phyloP scores from a whole-genome alignment of 352 stramenopile genomes.

The Discostella stelligera region DNA sequence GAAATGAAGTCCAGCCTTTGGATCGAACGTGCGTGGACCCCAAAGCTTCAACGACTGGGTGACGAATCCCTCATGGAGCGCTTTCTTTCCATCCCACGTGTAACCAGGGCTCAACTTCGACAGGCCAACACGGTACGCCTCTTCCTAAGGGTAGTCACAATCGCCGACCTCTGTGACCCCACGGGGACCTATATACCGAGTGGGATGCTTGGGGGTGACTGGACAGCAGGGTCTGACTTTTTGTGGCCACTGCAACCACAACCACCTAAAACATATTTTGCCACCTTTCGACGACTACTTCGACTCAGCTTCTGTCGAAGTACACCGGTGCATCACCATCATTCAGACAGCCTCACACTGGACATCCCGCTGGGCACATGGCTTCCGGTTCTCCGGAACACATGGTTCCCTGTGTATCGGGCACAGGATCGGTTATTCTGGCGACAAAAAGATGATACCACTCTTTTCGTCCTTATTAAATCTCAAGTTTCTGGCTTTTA shows the following conservation, averaged over 20 bases:
- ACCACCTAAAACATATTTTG: too few relatives aligned
- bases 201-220: slow-evolving; percentile 1
- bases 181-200: slow-evolving; percentile 3
- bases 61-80: slow-evolving; percentile 21
- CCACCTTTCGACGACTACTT: too few relatives aligned
- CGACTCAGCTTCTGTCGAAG: too few relatives aligned
- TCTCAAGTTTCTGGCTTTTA: too few relatives aligned
- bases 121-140: slow-evolving; percentile 11
- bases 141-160: slow-evolving; percentile 4
- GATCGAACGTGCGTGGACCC: not conserved
- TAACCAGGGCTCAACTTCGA: not conserved
- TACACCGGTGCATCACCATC: not conserved
- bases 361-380: not conserved
- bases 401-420: too few relatives aligned
- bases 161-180: not conserved
- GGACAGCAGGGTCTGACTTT: not conserved
- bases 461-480: too few relatives aligned
- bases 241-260: too few relatives aligned
- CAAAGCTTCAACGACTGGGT: not conserved
- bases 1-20: too few relatives aligned
- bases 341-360: not conserved
- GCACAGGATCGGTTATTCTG: too few relatives aligned
- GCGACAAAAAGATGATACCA: too few relatives aligned
- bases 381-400: too few relatives aligned
- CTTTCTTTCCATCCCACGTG: not conserved